Evolutionary conservation across 495 filamentous ascomycete genomes (phyloP).

Genomic region (Podospora conica): DNA sequence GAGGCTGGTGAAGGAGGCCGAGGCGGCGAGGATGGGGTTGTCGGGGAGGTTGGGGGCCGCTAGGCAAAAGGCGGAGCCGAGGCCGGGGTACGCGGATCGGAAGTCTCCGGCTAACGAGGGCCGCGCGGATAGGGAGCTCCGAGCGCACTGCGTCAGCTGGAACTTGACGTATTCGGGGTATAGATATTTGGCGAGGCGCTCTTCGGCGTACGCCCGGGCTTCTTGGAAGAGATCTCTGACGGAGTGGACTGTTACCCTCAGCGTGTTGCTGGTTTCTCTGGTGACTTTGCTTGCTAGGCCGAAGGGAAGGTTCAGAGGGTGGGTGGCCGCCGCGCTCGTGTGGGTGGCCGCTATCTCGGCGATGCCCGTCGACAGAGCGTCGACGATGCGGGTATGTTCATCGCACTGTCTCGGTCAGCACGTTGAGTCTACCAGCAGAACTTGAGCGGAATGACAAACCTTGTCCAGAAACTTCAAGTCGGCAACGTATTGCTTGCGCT

Average conservation of each 20-base stretch:
- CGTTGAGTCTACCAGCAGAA: not conserved
- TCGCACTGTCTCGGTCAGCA: constrained; percentile 20
- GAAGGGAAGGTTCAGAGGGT: constrained; percentile 35
- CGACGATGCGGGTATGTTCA: constrained; percentile 30
- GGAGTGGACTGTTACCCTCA: constrained; percentile 32
- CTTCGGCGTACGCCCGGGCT: constrained; percentile 38
- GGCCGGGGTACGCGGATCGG: constrained; percentile 15
- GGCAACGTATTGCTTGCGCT: constrained; percentile 35
- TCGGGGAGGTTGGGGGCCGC: constrained; percentile 30
- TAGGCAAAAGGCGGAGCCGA: constrained; percentile 33
- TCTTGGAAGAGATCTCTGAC: constrained; percentile 43
- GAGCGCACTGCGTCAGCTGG: constrained; percentile 27
- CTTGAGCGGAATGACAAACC: constrained; percentile 21
- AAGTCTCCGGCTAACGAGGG: constrained; percentile 4
- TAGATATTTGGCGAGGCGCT: constrained; percentile 36
- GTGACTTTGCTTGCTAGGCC: constrained; percentile 30
- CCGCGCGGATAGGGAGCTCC: constrained; percentile 17
- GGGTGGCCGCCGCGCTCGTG: constrained; percentile 35
- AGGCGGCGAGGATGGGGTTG: constrained; percentile 47
- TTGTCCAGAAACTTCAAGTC: constrained; percentile 47
- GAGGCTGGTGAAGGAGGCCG: constrained; percentile 45
- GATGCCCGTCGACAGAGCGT: constrained; percentile 36
- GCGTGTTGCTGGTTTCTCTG: constrained; percentile 36
- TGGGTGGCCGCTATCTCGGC: constrained; percentile 41
- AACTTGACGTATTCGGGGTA: constrained; percentile 46